Percentiles rank a stretch among this genome's conserved stretches.
Conservation (phyloP, 1,139 yeast genomes). For the Taiozyma sp. region DNA sequence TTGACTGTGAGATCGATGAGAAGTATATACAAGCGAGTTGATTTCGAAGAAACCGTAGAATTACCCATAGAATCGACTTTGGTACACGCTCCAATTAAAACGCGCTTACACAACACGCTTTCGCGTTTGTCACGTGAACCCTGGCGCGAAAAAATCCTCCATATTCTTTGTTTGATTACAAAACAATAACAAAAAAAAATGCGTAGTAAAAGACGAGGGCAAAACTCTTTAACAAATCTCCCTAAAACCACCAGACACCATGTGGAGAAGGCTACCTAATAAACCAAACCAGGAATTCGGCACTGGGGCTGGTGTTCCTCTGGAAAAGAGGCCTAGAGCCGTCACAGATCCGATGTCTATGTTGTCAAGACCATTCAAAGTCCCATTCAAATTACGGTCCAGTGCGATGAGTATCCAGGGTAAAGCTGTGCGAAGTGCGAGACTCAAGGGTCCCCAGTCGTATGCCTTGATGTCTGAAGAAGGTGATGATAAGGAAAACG, state of each 20-base stretch:
- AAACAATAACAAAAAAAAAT: not conserved
- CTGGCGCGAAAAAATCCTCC: not conserved
- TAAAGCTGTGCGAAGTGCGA: constrained; percentile 26
- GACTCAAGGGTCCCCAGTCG: constrained; percentile 30
- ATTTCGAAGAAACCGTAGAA: not conserved
- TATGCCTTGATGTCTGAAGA: constrained; percentile 32
- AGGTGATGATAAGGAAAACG: constrained; percentile 23
- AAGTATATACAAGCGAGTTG: constrained; percentile 5
- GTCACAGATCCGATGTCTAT: constrained; percentile 29
- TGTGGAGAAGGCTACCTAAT: constrained; percentile 24
- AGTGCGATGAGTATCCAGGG: constrained; percentile 17
- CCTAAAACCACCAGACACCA: not conserved
- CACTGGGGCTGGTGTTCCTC: constrained; percentile 34
- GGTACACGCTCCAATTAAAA: not conserved
- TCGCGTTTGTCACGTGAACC: constrained; percentile 8
- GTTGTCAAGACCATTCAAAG: constrained; percentile 41
- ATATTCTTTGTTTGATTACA: not conserved
- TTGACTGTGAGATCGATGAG: constrained; percentile 28
- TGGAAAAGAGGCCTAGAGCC: constrained; percentile 28
- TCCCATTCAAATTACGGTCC: constrained; percentile 32
- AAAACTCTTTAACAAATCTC: not conserved
- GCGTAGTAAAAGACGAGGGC: not conserved
- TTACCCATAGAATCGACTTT: too few species aligned
- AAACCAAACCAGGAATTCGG: constrained; percentile 30
- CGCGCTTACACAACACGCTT: constrained; percentile 1